Evolutionary conservation across 768 basidiomycete genomes (phyloP), one percentile per base, ranked within the genome.

Genomic region (Suillus plorans): DNA sequence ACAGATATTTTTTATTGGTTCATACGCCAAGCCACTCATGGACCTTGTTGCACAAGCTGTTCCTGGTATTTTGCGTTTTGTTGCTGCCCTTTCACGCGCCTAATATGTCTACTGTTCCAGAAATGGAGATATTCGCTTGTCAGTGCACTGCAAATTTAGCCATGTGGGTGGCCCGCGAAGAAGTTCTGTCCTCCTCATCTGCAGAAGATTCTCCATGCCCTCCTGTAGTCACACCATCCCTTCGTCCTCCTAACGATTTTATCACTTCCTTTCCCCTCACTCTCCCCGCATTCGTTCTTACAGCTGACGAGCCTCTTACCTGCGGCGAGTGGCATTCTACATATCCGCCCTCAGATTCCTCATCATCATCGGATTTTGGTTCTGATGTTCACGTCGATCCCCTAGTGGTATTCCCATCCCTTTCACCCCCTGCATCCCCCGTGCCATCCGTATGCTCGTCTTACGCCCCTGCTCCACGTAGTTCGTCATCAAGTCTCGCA

Each of bases 1-100:
- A 2, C 97, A 99, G 76, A 86, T 98, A 20, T 95, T 88, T 69
- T 99, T 99, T 77, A 91, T 95, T 69, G 85, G 84, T 62, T 81
- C 82, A 3, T 98, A 93, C 73, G 91, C 89, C 50, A 86, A 87
- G 70, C 97, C 97, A 1, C 80, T 99, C 28, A 87, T 97, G 64
- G 87, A 92, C 67, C 78, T 93, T 47, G 88, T 89, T 3, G 82
- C 89, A 4, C 80, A 79, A 55, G 90, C 87, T 25, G 81, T 97
- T 58, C 92, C 94, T 59, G 87, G 92, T 92, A 70, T 57, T 41
- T 20, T 12, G 18, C 44, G 12, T 41, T 20, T 58, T 25, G 25
- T 45, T 50, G 7, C 55, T 36, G 37, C 13, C 20, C 18, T n/a
- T 62, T 60, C n/a, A 28, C 34, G 4, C 5, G 56, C 2, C 49